phyloP scores from a whole-genome alignment of 306 rosid species.

The Acmispon strigosus region DNA sequence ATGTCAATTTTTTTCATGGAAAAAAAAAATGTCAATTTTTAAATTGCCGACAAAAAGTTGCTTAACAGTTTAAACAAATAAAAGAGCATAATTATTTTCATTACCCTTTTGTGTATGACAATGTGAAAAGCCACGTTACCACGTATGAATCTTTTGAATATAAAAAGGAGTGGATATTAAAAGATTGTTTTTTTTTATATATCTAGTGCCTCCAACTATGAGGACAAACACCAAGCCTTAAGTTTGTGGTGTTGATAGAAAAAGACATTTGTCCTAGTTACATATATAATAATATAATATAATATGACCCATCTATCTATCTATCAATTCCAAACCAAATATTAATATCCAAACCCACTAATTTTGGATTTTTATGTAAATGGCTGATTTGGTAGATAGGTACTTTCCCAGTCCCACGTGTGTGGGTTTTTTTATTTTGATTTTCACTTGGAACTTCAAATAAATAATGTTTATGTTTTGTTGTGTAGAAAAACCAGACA shows the following conservation, averaged over 20 bases:
- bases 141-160: neutral
- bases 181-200: slow-evolving; percentile 16
- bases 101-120: neutral
- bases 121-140: neutral
- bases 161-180: neutral
- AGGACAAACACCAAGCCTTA: slow-evolving; percentile 16
- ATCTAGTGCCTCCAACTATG: slow-evolving; percentile 14
- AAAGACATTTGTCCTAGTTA: slow-evolving; percentile 27
- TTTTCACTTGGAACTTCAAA: slow-evolving; percentile 1
- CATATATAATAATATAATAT: neutral
- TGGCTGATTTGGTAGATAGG: slow-evolving; percentile 23
- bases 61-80: neutral
- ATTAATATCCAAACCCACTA: slow-evolving; percentile 25
- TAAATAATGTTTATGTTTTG: slow-evolving; percentile 17
- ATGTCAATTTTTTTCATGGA: too few relatives aligned
- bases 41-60: neutral
- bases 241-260: slow-evolving; percentile 15
- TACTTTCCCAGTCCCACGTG: slow-evolving; percentile 38
- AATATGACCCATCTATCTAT: too few relatives aligned
- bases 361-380: slow-evolving; percentile 22
- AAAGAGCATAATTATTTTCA: neutral
- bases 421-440: neutral
- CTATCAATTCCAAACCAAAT: slow-evolving; percentile 22
- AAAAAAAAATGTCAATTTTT: too few relatives aligned
- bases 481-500: slow-evolving; percentile 1